Evolutionary conservation across 352 stramenopile species (phyloP), one percentile per base, ranked within the genome.

Genomic region (Phytophthora capsici): DNA sequence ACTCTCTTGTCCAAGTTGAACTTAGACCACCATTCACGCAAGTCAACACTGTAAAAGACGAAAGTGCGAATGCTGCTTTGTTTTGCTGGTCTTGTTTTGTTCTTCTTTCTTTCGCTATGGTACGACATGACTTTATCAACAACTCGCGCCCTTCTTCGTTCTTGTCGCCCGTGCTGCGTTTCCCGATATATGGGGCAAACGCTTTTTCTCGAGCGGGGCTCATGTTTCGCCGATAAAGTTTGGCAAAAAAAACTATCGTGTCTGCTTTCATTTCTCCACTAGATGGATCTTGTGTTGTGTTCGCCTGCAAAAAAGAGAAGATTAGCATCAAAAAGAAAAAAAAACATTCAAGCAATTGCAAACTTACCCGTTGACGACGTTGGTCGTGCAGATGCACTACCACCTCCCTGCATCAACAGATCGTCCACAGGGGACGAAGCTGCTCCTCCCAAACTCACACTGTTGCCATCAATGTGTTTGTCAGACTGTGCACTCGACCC

Each of bases 41-140:
- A 4, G 17, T 41, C n/a, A n/a, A n/a, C n/a, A n/a, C n/a, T n/a
- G n/a, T n/a, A n/a, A n/a, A 40, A n/a, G 34, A 40, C 34, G 1
- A 40, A n/a, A n/a, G n/a, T 38, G 32, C 25, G 25, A 6, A 4
- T 28, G 25, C 7, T 28, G 25, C n/a, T 63, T 66, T 63, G 53
- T 57, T 54, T 45, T 55, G 63, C n/a, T n/a, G 25, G 44, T 50
- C 8, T 12, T 55, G 43, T n/a, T 57, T 54, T 53, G 28, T 34
- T 34, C 28, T 34, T 34, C 7, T 56, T 65, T 54, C 41, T 53
- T 65, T 74, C 49, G 61, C 61, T 75, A 75, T 85, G 70, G 71
- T 85, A 85, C 73, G 70, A 72, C 70, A 73, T 69, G 67, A 77
- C 67, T 75, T 59, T 77, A 80, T 82, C 73, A 69, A 81, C 76